These are phyloP conservation scores for Spergularia azorica DNA, from an alignment of 179 eudicot species.

Conservation along the genomic window DNA sequence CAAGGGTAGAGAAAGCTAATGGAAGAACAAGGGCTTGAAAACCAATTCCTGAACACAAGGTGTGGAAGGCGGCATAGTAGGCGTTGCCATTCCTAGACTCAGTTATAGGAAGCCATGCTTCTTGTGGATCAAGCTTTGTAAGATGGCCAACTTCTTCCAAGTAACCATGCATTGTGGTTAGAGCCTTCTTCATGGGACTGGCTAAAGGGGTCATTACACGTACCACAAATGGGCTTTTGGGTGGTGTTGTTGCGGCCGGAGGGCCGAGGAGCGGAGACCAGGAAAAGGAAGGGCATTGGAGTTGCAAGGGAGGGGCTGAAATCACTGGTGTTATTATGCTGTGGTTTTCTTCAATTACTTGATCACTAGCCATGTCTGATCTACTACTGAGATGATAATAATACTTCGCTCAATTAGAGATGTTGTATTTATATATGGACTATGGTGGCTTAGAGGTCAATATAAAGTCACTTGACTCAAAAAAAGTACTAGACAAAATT, in stretches of 20 bases:
- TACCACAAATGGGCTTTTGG: constrained; percentile 16
- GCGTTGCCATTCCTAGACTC: constrained; percentile 77
- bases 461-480: no score
- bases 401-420: no score
- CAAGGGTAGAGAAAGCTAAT: constrained; percentile 62
- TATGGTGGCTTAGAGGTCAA: no score
- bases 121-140: constrained; percentile 59
- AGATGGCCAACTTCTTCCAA: constrained; percentile 34
- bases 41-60: constrained; percentile 69
- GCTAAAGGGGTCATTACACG: constrained; percentile 23
- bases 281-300: constrained; percentile 21
- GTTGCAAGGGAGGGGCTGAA: not conserved
- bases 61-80: constrained; percentile 71
- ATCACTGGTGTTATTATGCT: not conserved
- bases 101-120: constrained; percentile 86
- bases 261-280: constrained; percentile 7
- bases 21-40: constrained; percentile 81
- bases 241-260: not conserved
- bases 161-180: constrained; percentile 16
- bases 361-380: not conserved
- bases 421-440: no score
- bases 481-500: no score
- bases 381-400: no score
- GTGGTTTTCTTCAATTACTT: not conserved
- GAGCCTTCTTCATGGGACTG: constrained; percentile 27